Conservation (phyloP, 2,329 filamentous ascomycete genomes). For the Lachnellula occidentalis region DNA sequence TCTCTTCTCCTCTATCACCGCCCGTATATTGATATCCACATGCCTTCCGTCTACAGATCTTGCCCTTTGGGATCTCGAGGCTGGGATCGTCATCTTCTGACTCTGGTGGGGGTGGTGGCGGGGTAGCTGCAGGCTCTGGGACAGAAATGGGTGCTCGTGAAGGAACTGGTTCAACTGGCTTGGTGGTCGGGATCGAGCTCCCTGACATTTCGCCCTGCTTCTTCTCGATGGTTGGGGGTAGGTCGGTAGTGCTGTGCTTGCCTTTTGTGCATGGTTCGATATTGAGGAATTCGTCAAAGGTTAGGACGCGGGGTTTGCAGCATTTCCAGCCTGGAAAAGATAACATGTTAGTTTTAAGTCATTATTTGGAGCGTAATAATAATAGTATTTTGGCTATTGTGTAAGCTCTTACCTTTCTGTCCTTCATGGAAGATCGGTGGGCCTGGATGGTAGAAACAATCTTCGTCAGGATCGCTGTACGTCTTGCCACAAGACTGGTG, state of each 20-base stretch:
- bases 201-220: conserved; percentile 38
- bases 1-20: conserved; percentile 59
- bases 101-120: conserved; percentile 61
- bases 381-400: not conserved
- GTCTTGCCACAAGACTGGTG: conserved; percentile 92
- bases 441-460: conserved; percentile 87
- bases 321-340: conserved; percentile 81
- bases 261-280: conserved; percentile 92
- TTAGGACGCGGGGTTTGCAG: conserved; percentile 93
- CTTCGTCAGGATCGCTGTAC: conserved; percentile 75
- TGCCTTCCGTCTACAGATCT: conserved; percentile 69
- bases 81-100: conserved; percentile 82
- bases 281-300: conserved; percentile 94
- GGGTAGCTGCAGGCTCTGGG: conserved; percentile 36
- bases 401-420: conserved; percentile 75
- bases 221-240: conserved; percentile 56
- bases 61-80: conserved; percentile 66
- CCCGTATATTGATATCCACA: conserved; percentile 65
- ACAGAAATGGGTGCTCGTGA: conserved; percentile 39
- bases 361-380: not conserved
- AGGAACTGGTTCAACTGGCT: conserved; percentile 48
- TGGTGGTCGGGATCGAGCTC: conserved; percentile 28
- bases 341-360: not conserved
- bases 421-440: conserved; percentile 96
- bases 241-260: conserved; percentile 83